Evolutionary conservation across 805 yeast genomes (phyloP).

Genomic region (Yamadazyma laniorum): DNA sequence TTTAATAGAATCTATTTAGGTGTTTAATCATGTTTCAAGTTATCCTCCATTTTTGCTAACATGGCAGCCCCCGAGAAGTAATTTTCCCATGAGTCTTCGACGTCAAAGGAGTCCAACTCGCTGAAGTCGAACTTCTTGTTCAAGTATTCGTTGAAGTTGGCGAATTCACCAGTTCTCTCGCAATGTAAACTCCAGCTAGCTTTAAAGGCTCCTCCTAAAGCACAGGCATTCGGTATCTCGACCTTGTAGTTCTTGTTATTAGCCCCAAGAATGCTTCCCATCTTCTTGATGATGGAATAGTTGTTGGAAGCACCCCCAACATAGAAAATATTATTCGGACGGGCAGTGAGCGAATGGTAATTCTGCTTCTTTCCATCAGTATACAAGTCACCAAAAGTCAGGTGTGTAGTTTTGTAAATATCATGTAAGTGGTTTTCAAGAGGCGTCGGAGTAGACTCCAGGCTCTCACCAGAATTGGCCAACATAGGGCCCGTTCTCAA

Average conservation of each 20-base stretch:
- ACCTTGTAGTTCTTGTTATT: conserved; percentile 63
- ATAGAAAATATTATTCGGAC: conserved; percentile 70
- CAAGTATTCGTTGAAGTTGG: conserved; percentile 44
- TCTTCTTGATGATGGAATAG: conserved; percentile 60
- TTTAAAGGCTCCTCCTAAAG: conserved; percentile 85
- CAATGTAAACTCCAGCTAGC: conserved; percentile 67
- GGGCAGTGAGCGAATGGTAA: conserved; percentile 40
- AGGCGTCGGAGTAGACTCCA: conserved; percentile 15
- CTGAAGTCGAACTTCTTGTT: conserved; percentile 45
- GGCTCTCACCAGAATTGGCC: conserved; percentile 25
- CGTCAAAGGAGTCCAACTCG: conserved; percentile 43
- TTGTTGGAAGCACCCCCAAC: conserved; percentile 90
- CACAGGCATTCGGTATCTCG: conserved; percentile 87
- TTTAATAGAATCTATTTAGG: no score
- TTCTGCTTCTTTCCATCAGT: conserved; percentile 53
- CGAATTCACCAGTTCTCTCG: conserved; percentile 32
- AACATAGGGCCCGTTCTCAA: conserved; percentile 77
- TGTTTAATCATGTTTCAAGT: conserved; percentile 17
- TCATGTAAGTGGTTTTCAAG: conserved; percentile 14
- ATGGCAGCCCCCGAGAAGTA: conserved; percentile 54
- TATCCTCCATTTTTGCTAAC: conserved; percentile 45
- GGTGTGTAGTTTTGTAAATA: conserved; percentile 25
- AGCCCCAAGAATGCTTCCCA: conserved; percentile 71
- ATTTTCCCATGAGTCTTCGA: conserved; percentile 45
- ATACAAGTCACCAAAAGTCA: conserved; percentile 40